phyloP scores from a whole-genome alignment of 768 basidiomycete genomes.

The Calocybe cyanea region DNA sequence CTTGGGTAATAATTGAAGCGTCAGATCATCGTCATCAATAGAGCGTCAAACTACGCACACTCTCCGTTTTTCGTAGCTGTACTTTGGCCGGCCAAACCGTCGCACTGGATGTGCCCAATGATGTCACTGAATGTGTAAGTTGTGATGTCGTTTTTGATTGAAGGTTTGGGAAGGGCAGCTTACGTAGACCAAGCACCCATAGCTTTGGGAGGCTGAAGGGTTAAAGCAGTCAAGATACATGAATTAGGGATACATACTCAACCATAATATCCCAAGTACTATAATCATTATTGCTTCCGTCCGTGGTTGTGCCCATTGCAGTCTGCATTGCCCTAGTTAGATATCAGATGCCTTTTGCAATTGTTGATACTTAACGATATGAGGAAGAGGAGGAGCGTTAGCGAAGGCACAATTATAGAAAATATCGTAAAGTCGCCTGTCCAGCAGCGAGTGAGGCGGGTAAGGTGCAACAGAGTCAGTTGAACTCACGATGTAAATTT shows the following conservation, averaged over 20 bases:
- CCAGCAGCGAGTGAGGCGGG: not conserved
- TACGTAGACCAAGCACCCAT: conserved; percentile 77
- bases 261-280: conserved; percentile 61
- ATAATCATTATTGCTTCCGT: conserved; percentile 55
- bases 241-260: conserved; percentile 43
- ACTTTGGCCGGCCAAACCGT: conserved; percentile 36
- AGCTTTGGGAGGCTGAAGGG: conserved; percentile 33
- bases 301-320: conserved; percentile 68
- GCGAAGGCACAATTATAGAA: conserved; percentile 57
- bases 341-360: not conserved
- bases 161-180: conserved; percentile 17
- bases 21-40: not conserved
- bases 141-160: not conserved
- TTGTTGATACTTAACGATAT: conserved; percentile 42
- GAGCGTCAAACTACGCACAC: conserved; percentile 32
- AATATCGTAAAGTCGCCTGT: conserved; percentile 72
- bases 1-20: conserved; percentile 30
- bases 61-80: conserved; percentile 51
- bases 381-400: conserved; percentile 62
- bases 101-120: conserved; percentile 63
- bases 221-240: conserved; percentile 6
- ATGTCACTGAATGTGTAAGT: conserved; percentile 49
- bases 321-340: conserved; percentile 30
- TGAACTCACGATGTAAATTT: conserved; percentile 52
- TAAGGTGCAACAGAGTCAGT: conserved; percentile 2